Base-by-base conservation (phyloP, 1,284 basidiomycete species). In the Ganoderma boninense region DNA sequence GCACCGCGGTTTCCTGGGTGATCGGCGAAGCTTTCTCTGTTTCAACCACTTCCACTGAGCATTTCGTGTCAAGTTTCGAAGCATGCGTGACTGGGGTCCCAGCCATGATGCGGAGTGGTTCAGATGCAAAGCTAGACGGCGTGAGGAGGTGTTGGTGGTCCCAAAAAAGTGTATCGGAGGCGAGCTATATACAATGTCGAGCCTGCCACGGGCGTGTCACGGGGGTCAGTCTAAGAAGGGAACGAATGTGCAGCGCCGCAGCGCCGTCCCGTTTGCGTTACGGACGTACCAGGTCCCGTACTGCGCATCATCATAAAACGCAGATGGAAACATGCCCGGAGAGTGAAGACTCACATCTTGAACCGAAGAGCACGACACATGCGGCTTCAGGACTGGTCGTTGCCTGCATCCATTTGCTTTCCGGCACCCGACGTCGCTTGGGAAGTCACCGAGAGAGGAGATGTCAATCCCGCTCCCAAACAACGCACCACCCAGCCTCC, bases 321-420 rank as follows among this genome's bases (percentile, higher is more conserved):
- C 49, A 54, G 49, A 26, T 14, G 49, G 49, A 54, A 49, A 26
- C 11, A 54, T 13, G 23, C 26, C 49, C 8, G 23, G 49, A 54
- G 23, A n/a, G 49, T 54, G 49, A 54, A 54, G 49, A 54, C 49
- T 54, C 49, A 54, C 49, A 23, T 26, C 49, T 54, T 54, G 49
- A 26, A 23, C 49, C 49, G 49, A 54, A 54, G 23, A 54, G 49
- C 11, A 26, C 13, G 49, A 54, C 49, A 54, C 23, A 26, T 14
- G 49, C 49, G 49, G 13, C 49, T 14, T 26, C 13, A 54, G 13
- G 26, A 54, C 49, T 23, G 23, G 3, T 54, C 49, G 49, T 13
- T 14, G 23, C 4, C 49, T n/a, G 49, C 49, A 54, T 54, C 49
- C 49, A 54, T 54, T 26, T 10, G 26, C 49, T 8, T 54, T 26